Evolutionary conservation across 352 stramenopile genomes (phyloP).

Genomic region (Globisporangium paroecandrum): DNA sequence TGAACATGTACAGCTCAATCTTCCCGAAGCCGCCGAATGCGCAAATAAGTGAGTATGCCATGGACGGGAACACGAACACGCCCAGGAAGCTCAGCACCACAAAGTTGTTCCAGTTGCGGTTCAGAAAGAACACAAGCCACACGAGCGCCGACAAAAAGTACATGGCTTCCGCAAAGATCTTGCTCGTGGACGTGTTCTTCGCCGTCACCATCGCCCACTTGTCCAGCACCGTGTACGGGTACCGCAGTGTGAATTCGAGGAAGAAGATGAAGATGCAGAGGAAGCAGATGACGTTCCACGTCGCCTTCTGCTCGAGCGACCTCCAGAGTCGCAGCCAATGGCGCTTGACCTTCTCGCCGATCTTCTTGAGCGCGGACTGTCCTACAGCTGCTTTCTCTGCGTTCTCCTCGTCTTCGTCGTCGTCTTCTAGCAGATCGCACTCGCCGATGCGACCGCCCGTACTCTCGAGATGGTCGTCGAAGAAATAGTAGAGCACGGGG

Average conservation of each 20-base stretch:
- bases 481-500: constrained; percentile 29
- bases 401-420: constrained; percentile 20
- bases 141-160: constrained; percentile 27
- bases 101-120: constrained; percentile 38
- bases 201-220: constrained; percentile 38
- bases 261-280: constrained; percentile 47
- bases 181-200: constrained; percentile 25
- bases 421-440: constrained; percentile 22
- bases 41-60: constrained; percentile 25
- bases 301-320: constrained; percentile 32
- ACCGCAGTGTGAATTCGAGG: constrained; percentile 43
- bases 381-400: constrained; percentile 15
- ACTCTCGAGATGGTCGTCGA: constrained; percentile 36
- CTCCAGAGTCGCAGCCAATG: constrained; percentile 36
- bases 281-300: constrained; percentile 33
- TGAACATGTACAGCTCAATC: constrained; percentile 31
- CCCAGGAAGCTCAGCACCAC: constrained; percentile 23
- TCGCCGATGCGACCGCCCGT: constrained; percentile 24
- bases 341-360: constrained; percentile 20
- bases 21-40: constrained; percentile 25
- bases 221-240: constrained; percentile 33
- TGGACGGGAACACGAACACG: constrained; percentile 25
- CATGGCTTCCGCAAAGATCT: constrained; percentile 31
- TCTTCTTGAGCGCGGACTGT: constrained; percentile 18
- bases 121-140: constrained; percentile 29